Percentiles rank a stretch among this genome's conserved stretches.
These are phyloP conservation scores for Hymenoscyphus occultus DNA, from an alignment of 2,329 filamentous ascomycete species.

Conservation along the genomic window DNA sequence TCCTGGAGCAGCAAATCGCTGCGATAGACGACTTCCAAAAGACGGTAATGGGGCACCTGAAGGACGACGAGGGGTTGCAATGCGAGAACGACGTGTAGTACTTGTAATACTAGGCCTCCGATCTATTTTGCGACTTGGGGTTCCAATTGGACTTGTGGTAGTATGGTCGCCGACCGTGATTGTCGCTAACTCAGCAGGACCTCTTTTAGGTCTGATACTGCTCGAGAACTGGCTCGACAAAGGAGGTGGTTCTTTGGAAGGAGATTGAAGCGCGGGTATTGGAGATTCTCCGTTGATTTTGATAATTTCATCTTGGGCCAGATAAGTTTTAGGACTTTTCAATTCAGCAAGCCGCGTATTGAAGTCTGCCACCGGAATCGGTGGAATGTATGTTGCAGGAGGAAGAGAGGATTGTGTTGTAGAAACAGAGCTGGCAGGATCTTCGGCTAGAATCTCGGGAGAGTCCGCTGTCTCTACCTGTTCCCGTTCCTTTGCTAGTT, in stretches of 20 bases:
- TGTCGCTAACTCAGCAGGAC: constrained; percentile 33
- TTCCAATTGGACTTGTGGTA: constrained; percentile 34
- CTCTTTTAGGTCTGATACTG: constrained; percentile 22
- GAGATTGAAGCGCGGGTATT: constrained; percentile 29
- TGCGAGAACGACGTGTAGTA: constrained; percentile 12
- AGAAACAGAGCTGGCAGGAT: constrained; percentile 23
- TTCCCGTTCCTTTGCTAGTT: constrained; percentile 24
- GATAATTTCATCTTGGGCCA: constrained; percentile 8
- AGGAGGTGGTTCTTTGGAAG: constrained; percentile 26
- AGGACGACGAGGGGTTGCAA: constrained; percentile 5
- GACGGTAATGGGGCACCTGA: constrained; percentile 20
- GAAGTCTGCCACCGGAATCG: constrained; percentile 33
- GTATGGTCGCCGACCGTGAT: constrained; percentile 37
- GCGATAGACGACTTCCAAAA: constrained; percentile 33
- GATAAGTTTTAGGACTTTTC: constrained; percentile 12
- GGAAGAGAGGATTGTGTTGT: constrained; percentile 21
- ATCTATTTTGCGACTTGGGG: constrained; percentile 28
- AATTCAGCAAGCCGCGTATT: constrained; percentile 34
- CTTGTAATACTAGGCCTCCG: constrained; percentile 16
- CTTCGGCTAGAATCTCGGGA: constrained; percentile 16
- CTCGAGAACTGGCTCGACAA: constrained; percentile 28
- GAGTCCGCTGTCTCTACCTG: constrained; percentile 16
- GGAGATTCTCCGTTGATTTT: constrained; percentile 17
- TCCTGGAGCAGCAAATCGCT: constrained; percentile 33
- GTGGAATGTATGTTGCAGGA: constrained; percentile 15